These are phyloP conservation scores for Capillidium rhysosporum DNA, from an alignment of 371 early-diverging fungal genomes.

Conservation along the genomic window DNA sequence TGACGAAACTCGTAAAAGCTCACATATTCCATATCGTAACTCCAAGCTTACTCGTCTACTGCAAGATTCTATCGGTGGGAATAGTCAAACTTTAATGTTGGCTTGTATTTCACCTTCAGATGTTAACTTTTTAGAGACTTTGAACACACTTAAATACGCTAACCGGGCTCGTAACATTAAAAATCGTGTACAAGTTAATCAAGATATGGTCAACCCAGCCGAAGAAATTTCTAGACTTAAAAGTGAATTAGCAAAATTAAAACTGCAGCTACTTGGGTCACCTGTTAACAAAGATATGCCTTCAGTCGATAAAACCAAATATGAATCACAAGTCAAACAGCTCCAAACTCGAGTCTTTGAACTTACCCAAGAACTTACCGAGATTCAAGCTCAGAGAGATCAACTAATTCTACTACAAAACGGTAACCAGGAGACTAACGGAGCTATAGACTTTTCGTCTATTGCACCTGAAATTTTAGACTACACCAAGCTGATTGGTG, in stretches of 20 bases:
- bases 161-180: constrained; percentile 71
- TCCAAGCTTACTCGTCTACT: constrained; percentile 93
- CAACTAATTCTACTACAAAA: background rate
- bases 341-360: background rate
- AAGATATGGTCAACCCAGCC: constrained; percentile 32
- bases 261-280: background rate
- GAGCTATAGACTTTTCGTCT: background rate
- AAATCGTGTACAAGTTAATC: constrained; percentile 54
- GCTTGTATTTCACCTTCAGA: constrained; percentile 79
- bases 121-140: constrained; percentile 65
- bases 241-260: constrained; percentile 7
- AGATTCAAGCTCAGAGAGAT: constrained; percentile 1
- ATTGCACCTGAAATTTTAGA: background rate
- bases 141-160: constrained; percentile 82
- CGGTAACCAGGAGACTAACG: background rate
- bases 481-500: background rate
- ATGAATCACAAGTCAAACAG: background rate
- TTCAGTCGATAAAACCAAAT: background rate
- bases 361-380: constrained; percentile 2
- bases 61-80: constrained; percentile 92
- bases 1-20: constrained; percentile 34
- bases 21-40: constrained; percentile 91
- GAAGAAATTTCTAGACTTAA: constrained; percentile 23
- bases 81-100: constrained; percentile 77
- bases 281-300: background rate